Conservation (phyloP, 371 early-diverging fungal genomes). For the Mucor racemosus region DNA sequence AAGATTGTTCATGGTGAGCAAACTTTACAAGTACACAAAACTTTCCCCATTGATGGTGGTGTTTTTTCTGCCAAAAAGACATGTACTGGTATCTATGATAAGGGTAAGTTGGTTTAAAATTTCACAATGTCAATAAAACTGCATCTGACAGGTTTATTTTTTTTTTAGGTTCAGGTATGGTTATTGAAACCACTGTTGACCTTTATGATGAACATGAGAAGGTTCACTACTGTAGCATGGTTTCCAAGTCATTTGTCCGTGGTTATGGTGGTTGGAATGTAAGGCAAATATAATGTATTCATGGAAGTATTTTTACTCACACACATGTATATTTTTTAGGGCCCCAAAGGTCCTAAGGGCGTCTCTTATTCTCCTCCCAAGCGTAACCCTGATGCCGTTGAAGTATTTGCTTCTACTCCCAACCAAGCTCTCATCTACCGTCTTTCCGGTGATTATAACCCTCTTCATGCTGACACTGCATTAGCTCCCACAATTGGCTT, state of each 20-base stretch:
- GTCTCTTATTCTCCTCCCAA: slow-evolving; percentile 56
- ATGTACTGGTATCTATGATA: slow-evolving; percentile 63
- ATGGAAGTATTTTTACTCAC: neutral
- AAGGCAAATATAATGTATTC: slow-evolving; percentile 15
- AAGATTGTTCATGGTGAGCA: slow-evolving; percentile 81
- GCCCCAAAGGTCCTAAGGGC: slow-evolving; percentile 68
- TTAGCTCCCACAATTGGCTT: slow-evolving; percentile 71
- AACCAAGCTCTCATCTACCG: slow-evolving; percentile 74
- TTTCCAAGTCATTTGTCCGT: slow-evolving; percentile 59
- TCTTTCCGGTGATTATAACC: slow-evolving; percentile 78
- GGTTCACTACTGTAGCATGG: slow-evolving; percentile 58
- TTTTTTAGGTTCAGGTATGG: slow-evolving; percentile 31
- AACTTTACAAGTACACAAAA: slow-evolving; percentile 60
- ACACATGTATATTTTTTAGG: slow-evolving; percentile 24
- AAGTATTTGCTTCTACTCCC: slow-evolving; percentile 46
- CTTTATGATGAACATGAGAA: slow-evolving; percentile 49
- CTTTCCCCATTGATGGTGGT: slow-evolving; percentile 66
- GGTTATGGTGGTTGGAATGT: slow-evolving; percentile 67
- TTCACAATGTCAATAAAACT: neutral
- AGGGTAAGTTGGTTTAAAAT: slow-evolving; percentile 39
- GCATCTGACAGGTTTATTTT: neutral
- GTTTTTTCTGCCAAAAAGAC: slow-evolving; percentile 58
- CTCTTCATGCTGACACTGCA: slow-evolving; percentile 69
- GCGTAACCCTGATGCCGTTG: slow-evolving; percentile 65
- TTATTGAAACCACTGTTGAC: slow-evolving; percentile 42